Percentiles rank a stretch among this genome's conserved stretches.
Conservation (phyloP, 2,329 filamentous ascomycete genomes). For the Trichoderma sp. region DNA sequence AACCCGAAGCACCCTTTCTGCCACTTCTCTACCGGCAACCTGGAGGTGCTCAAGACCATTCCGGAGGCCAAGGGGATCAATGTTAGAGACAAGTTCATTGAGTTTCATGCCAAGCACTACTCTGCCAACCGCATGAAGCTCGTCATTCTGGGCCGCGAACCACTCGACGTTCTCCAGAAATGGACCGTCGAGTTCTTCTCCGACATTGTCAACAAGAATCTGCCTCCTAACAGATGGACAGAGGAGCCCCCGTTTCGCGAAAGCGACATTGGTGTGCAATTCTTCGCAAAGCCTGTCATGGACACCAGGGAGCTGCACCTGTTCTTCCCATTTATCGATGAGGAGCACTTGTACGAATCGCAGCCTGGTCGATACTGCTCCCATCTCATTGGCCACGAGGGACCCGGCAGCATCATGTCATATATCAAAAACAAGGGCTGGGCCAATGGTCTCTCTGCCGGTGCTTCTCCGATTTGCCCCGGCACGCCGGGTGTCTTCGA, state of each 20-base stretch:
- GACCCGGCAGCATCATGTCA: constrained; percentile 86
- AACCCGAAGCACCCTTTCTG: constrained; percentile 87
- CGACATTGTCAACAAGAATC: constrained; percentile 76
- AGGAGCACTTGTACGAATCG: constrained; percentile 75
- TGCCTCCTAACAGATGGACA: constrained; percentile 62
- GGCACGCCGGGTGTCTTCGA: constrained; percentile 78
- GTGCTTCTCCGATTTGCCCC: constrained; percentile 73
- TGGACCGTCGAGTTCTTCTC: constrained; percentile 88
- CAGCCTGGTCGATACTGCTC: constrained; percentile 85
- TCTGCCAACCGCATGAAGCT: constrained; percentile 94
- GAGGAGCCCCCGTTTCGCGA: constrained; percentile 53
- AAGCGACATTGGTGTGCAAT: constrained; percentile 63
- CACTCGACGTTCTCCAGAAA: constrained; percentile 76
- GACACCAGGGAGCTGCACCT: constrained; percentile 79
- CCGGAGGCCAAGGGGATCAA: constrained; percentile 80
- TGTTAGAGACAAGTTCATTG: constrained; percentile 87
- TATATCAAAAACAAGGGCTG: constrained; percentile 89
- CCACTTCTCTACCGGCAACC: constrained; percentile 89
- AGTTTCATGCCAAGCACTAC: constrained; percentile 87
- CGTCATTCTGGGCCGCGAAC: constrained; percentile 79
- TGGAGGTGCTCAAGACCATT: constrained; percentile 80
- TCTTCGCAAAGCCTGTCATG: constrained; percentile 90
- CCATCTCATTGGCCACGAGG: constrained; percentile 89
- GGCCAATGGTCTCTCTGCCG: constrained; percentile 81
- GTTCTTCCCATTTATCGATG: constrained; percentile 82